Conservation (phyloP, 495 filamentous ascomycete species). For the Penicillium pulvis region DNA sequence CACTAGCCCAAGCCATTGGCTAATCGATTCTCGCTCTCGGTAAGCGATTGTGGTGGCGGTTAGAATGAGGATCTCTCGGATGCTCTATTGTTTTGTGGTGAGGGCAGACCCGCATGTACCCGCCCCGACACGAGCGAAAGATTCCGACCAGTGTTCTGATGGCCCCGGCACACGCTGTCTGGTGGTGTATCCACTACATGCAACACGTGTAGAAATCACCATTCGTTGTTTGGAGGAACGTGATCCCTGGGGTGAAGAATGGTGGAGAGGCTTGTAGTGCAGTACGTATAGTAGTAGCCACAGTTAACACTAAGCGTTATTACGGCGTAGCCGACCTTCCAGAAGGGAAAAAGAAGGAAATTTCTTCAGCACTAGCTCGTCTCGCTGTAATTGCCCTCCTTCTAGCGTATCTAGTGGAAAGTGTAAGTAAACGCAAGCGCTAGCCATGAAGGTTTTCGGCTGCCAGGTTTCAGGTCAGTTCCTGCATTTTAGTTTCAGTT, state of each 20-base stretch:
- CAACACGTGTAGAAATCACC: conserved; percentile 11
- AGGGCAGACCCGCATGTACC: conserved; percentile 13
- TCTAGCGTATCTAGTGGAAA: neutral
- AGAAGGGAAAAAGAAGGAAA: conserved; percentile 2
- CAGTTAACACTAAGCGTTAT: neutral
- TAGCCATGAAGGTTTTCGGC: conserved; percentile 3
- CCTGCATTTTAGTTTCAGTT: neutral
- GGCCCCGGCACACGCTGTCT: conserved; percentile 10
- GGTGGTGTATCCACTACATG: conserved; percentile 1
- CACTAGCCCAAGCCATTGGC: neutral
- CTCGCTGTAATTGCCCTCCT: neutral
- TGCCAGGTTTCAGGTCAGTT: conserved; percentile 1
- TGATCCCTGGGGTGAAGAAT: conserved; percentile 1
- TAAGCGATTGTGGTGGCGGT: neutral
- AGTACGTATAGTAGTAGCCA: conserved; percentile 4
- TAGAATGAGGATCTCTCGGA: neutral
- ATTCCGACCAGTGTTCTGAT: conserved; percentile 8
- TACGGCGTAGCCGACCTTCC: neutral
- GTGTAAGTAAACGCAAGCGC: neutral
- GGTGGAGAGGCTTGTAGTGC: conserved; percentile 2
- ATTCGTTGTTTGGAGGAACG: neutral
- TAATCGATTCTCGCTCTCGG: neutral
- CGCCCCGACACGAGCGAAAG: neutral
- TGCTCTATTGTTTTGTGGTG: neutral
- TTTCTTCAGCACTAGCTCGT: conserved; percentile 2